A percentile compares a stretch with the other conserved stretches of the same genome.
Conservation (phyloP, 2,329 filamentous ascomycete genomes). For the Ilyonectria robusta region DNA sequence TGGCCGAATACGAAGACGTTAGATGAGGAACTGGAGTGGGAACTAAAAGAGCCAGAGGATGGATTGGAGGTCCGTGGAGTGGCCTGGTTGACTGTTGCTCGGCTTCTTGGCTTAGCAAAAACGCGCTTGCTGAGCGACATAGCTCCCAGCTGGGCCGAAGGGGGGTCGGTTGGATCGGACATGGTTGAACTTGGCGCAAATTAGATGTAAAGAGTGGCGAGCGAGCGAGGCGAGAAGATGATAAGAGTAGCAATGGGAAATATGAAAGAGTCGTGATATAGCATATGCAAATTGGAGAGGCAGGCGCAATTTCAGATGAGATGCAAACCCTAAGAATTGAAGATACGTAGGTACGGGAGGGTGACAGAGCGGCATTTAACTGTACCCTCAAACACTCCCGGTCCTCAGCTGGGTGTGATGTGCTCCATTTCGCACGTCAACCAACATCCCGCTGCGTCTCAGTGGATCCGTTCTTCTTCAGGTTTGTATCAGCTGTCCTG, state of each 20-base stretch:
- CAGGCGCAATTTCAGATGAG: too few species aligned
- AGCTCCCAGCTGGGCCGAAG: not conserved
- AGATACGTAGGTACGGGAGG: too few species aligned
- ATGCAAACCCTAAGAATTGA: too few species aligned
- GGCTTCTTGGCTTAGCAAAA: not conserved
- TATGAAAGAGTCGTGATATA: too few species aligned
- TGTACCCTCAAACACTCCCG: not conserved
- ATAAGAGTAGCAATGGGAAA: not conserved
- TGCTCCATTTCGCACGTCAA: not conserved
- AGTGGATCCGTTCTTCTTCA: not conserved
- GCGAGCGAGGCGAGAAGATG: not conserved
- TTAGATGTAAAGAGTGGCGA: not conserved
- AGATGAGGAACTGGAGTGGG: not conserved
- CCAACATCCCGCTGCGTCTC: not conserved
- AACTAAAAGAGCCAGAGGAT: slow-evolving; percentile 2
- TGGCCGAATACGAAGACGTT: slow-evolving; percentile 22
- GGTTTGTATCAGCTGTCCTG: not conserved
- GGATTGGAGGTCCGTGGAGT: not conserved
- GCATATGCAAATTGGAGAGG: too few species aligned
- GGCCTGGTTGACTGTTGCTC: not conserved
- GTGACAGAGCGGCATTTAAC: not conserved
- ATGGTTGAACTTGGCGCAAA: not conserved
- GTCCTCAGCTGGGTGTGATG: not conserved
- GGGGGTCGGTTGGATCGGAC: not conserved
- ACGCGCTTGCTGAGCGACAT: slow-evolving; percentile 14